A percentile compares a stretch with the other conserved stretches of the same genome.
Conservation (phyloP, 495 filamentous ascomycete genomes). For the Penicillium odoratum region DNA sequence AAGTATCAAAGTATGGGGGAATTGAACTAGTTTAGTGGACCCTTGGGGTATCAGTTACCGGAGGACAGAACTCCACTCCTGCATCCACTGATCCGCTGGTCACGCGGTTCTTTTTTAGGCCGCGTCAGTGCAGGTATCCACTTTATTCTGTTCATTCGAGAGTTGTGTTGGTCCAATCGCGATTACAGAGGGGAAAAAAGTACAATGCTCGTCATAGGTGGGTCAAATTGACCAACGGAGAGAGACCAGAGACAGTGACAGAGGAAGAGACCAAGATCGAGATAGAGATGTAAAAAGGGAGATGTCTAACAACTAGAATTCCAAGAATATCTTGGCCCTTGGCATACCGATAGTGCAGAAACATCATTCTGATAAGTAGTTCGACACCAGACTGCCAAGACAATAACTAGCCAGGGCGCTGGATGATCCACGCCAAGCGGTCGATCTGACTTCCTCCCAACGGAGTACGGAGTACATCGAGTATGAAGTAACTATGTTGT, state of each 20-base stretch:
- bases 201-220: background rate
- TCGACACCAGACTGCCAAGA: conserved; percentile 7
- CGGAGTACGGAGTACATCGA: background rate
- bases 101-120: conserved; percentile 29
- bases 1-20: background rate
- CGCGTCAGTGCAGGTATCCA: conserved; percentile 17
- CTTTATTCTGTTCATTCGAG: conserved; percentile 17
- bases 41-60: conserved; percentile 6
- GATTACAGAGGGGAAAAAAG: background rate
- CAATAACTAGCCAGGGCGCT: background rate
- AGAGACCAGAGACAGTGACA: background rate
- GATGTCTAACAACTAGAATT: background rate
- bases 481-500: background rate
- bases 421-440: conserved; percentile 11
- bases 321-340: conserved; percentile 1
- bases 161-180: background rate
- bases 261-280: background rate
- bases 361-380: background rate
- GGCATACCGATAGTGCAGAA: background rate
- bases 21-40: background rate
- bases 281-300: no score
- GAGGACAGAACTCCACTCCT: background rate
- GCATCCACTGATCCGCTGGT: conserved; percentile 35
- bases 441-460: conserved; percentile 5
- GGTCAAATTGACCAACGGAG: background rate